Conservation (phyloP, 331 rosid genomes). For the Quercus tomentella region DNA sequence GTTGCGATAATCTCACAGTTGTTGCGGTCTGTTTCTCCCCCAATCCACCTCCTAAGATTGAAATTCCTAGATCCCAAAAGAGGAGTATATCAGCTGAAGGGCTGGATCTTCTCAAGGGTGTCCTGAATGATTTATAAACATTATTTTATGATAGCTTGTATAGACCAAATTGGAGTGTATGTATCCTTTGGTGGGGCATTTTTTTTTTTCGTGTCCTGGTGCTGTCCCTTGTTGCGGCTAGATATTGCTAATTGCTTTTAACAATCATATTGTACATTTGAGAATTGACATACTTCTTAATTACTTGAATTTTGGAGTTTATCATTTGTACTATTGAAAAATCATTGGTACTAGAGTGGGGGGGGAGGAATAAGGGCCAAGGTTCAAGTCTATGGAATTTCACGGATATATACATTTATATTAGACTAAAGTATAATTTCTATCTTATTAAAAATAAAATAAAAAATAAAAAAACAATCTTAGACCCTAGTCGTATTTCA, state of each 20-base stretch:
- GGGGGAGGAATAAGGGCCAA: accelerated
- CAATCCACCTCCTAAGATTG: conserved; percentile 49
- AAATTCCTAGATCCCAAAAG: conserved; percentile 42
- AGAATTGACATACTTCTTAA: neutral
- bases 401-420: no score
- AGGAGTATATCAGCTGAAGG: conserved; percentile 58
- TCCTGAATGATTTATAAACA: conserved; percentile 35
- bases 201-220: conserved; percentile 4
- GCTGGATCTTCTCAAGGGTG: conserved; percentile 50
- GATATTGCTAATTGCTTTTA: neutral
- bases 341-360: neutral
- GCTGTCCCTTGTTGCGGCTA: neutral
- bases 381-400: accelerated
- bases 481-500: no score
- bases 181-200: conserved; percentile 12
- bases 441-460: no score
- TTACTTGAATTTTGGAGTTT: neutral
- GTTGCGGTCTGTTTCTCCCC: conserved; percentile 48
- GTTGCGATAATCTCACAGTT: conserved; percentile 41
- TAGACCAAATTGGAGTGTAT: conserved; percentile 23
- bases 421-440: accelerated
- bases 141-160: conserved; percentile 12
- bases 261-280: neutral
- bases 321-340: neutral
- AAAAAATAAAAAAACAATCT: no score